Conservation (phyloP, 805 yeast genomes). For the Jamesozyma rosinii region DNA sequence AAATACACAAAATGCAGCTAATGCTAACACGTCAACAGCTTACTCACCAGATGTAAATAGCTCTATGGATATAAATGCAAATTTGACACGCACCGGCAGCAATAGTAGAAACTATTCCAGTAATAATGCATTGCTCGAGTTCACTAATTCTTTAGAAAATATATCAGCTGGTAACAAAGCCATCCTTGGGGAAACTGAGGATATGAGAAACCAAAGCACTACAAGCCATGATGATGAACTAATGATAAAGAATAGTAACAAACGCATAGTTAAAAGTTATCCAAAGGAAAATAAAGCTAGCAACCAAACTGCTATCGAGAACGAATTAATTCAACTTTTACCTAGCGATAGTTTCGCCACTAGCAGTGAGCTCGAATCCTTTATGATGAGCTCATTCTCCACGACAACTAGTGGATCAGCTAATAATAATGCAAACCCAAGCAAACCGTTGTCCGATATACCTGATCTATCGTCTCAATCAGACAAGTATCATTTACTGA, state of each 20-base stretch:
- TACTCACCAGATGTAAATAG: not conserved
- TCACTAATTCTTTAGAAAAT: not conserved
- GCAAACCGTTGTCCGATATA: not conserved
- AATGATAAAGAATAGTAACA: not conserved
- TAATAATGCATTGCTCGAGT: not conserved
- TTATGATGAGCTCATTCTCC: conserved; percentile 20
- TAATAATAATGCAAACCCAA: conserved; percentile 2
- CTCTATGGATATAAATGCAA: not conserved
- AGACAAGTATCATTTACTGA: not conserved
- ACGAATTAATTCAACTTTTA: conserved; percentile 6
- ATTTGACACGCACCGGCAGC: not conserved
- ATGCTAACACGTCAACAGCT: not conserved
- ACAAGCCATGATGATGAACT: not conserved
- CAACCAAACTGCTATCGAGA: conserved; percentile 4
- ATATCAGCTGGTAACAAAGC: not conserved
- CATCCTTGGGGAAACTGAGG: not conserved
- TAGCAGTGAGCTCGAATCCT: conserved; percentile 21
- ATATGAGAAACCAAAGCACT: not conserved
- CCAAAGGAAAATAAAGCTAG: not conserved
- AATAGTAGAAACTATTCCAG: not conserved
- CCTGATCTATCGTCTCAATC: not conserved
- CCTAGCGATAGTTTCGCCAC: conserved; percentile 15
- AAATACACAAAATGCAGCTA: not conserved
- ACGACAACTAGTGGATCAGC: conserved; percentile 12
- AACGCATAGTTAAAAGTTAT: no score